Evolutionary conservation across 1,284 basidiomycete species (phyloP).

Genomic region (Abortiporus biennis): DNA sequence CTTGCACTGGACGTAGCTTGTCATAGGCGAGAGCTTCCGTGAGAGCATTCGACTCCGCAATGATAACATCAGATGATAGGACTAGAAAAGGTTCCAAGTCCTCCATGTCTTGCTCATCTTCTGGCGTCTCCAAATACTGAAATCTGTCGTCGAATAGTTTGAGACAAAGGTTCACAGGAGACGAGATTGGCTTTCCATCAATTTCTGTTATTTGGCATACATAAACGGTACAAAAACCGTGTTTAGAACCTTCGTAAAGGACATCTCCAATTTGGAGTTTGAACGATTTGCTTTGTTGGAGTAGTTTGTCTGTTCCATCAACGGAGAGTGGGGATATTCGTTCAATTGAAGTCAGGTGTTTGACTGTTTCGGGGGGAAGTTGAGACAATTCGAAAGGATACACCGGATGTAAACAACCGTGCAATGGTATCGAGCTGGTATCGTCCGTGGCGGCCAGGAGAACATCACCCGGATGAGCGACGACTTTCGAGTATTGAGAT

Average conservation of each 20-base stretch:
- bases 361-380: constrained; percentile 1
- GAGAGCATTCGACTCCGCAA: constrained; percentile 1
- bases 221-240: constrained; percentile 3
- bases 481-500: constrained; percentile 1
- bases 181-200: background rate
- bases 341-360: background rate
- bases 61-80: too few species aligned
- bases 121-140: background rate
- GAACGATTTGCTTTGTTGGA: constrained; percentile 6
- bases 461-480: constrained; percentile 1
- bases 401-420: background rate
- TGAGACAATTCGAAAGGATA: constrained; percentile 3
- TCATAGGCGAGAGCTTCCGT: constrained; percentile 3
- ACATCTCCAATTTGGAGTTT: constrained; percentile 3
- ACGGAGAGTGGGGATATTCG: constrained; percentile 3
- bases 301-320: background rate
- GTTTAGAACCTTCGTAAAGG: constrained; percentile 3
- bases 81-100: too few species aligned
- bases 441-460: background rate
- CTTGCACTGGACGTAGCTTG: constrained; percentile 5
- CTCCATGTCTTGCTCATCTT: background rate
- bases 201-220: constrained; percentile 3
- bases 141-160: constrained; percentile 7
- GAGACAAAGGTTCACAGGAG: background rate
- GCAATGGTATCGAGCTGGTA: background rate